Conservation (phyloP, 179 eudicot species). For the Spinacia oleracea region DNA sequence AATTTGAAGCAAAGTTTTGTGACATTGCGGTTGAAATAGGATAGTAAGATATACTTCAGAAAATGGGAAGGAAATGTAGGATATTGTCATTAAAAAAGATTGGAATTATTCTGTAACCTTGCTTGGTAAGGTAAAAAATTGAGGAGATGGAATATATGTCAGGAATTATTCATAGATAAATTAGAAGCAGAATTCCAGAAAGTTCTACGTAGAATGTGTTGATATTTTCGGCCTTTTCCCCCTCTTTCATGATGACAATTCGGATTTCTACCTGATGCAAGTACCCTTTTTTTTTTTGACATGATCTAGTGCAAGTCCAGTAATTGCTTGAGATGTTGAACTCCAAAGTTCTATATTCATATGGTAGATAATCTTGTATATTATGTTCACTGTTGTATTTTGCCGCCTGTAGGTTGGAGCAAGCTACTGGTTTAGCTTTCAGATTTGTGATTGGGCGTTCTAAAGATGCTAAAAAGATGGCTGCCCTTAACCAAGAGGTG, state of each 20-base stretch:
- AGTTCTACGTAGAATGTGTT: neutral
- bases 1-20: neutral
- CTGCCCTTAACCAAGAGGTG: constrained; percentile 50
- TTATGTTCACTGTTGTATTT: constrained; percentile 16
- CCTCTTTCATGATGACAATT: neutral
- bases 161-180: neutral
- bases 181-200: constrained; percentile 1
- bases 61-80: neutral
- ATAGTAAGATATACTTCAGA: neutral
- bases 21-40: neutral
- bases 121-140: neutral
- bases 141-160: neutral
- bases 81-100: neutral
- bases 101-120: neutral
- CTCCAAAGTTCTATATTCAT: neutral
- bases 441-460: constrained; percentile 71
- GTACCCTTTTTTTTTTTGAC: too few relatives aligned
- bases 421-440: constrained; percentile 69
- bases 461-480: constrained; percentile 53
- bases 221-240: neutral
- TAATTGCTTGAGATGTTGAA: neutral
- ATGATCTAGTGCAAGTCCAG: neutral
- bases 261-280: neutral
- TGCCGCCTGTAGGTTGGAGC: constrained; percentile 53
- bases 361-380: neutral